Evolutionary conservation across 768 basidiomycete species (phyloP), one percentile per base, ranked within the genome.

Genomic region (Xerocomellus dryophilus): DNA sequence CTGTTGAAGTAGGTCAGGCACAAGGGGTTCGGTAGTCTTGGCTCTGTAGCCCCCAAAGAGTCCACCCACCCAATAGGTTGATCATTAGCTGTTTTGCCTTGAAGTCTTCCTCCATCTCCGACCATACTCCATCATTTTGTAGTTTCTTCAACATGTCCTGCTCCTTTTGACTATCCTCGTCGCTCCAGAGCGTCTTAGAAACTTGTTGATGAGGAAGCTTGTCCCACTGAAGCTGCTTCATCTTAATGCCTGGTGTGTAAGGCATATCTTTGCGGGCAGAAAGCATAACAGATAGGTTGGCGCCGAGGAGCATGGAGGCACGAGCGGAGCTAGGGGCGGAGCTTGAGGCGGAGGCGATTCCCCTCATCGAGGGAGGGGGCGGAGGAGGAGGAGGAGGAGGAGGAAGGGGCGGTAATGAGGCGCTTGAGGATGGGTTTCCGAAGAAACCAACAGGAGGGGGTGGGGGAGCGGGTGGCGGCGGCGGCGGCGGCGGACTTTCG

Each of bases 221-320:
- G 68, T 98, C 95, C 96, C 96, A 99, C 66, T 98, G 95, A 51
- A 99, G 76, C 68, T 98, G 94, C 68, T 98, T 98, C 90, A 98
- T 93, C 78, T 94, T 93, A 34, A 84, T 89, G 55, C 81, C 85
- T 2, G 95, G 90, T 31, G 90, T 86, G 40, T 93, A 79, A 4
- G 84, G 78, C 66, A 97, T 82, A 64, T 93, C 91, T 71, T 98
- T 98, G 45, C 93, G 88, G 42, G 79, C 77, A 44, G 78, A 77
- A 18, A 85, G 67, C 58, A 86, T 70, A 29, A 76, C 76, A 58
- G 76, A 79, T 43, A 88, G 66, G 58, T 82, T 84, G 20, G 78
- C 70, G 17, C 87, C 81, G 2, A 84, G 69, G 8, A 86, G 70
- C 63, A 81, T 73, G 15, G 88, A 88, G 35, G 78, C 76, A 23